Base-by-base conservation (phyloP, 2,329 filamentous ascomycete species). In the Cytospora piceae region DNA sequence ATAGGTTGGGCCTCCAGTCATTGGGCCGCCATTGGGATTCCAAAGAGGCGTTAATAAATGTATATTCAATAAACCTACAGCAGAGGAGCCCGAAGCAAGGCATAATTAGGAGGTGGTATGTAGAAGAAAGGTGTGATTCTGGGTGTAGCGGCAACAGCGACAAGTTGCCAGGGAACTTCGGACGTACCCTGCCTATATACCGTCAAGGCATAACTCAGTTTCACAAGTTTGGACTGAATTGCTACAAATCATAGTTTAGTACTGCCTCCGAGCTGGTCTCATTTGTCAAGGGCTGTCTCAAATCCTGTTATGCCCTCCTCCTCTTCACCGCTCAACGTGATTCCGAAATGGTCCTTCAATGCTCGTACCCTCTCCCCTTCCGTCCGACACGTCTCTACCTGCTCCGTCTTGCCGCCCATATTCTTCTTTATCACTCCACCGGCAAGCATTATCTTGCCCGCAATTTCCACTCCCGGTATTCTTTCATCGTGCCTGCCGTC, bases 281-380 rank as follows among this genome's bases (percentile, higher is more conserved):
- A 24, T 49, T 4, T 2, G 5, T 24, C 7, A 24, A 85, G 73
- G 73, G 85, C 81, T 2, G 81, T 80, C 24, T 70, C 70, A 70
- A 82, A 76, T 2, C 85, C 85, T 60, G 71, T 77, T 46, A 89
- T 85, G 3, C 80, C 83, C 32, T 74, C 71, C 42, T 74, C 77
- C 72, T 88, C 85, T 68, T 83, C 79, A 2, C 78, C 75, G 3
- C 76, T 80, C 67, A 88, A 74, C 34, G 76, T 74, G 68, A 88
- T 81, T 14, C 77, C 81, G 74, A 88, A 87, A 70, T 79, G 80
- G 68, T 81, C 77, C 62, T 76, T 78, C 68, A 88, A 71, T 15
- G 78, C 83, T 63, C 75, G 67, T 15, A 87, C 73, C 52, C 86
- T 79, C 73, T 88, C 84, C 15, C 74, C 74, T 71, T 90, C 87